Conservation (phyloP, 140 eudicot genomes). For the Cichorium intybus region DNA sequence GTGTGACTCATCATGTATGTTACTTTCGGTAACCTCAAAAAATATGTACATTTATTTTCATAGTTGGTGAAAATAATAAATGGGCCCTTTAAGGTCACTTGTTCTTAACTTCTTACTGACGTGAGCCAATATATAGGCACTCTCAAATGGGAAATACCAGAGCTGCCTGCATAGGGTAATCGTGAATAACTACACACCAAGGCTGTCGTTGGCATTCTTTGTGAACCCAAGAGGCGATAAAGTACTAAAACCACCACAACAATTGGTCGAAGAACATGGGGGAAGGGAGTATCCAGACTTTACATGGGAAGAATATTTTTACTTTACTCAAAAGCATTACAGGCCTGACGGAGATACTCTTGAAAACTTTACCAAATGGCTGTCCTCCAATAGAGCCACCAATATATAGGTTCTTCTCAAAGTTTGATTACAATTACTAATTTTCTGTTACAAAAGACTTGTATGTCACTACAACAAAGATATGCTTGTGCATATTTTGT, state of each 20-base stretch:
- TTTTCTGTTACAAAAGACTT: too few species aligned
- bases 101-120: not conserved
- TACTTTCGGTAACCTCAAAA: not conserved
- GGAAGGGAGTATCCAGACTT: constrained; percentile 52
- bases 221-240: constrained; percentile 50
- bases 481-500: too few species aligned
- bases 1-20: not conserved
- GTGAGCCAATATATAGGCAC: constrained; percentile 37
- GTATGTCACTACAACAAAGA: too few species aligned
- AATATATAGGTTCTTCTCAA: not conserved
- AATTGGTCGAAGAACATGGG: constrained; percentile 21
- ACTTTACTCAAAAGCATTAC: constrained; percentile 44
- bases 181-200: constrained; percentile 33
- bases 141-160: constrained; percentile 58
- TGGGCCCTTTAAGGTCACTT: not conserved
- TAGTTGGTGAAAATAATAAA: too few species aligned
- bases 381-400: constrained; percentile 6
- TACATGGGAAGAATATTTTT: constrained; percentile 45
- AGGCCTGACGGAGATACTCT: constrained; percentile 48
- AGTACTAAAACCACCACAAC: constrained; percentile 44
- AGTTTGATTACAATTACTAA: too few species aligned
- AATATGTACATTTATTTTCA: too few species aligned
- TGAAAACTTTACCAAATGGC: constrained; percentile 38
- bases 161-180: constrained; percentile 66
- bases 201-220: constrained; percentile 55